phyloP scores from a whole-genome alignment of 768 basidiomycete species.

The Tulasnella calospora region DNA sequence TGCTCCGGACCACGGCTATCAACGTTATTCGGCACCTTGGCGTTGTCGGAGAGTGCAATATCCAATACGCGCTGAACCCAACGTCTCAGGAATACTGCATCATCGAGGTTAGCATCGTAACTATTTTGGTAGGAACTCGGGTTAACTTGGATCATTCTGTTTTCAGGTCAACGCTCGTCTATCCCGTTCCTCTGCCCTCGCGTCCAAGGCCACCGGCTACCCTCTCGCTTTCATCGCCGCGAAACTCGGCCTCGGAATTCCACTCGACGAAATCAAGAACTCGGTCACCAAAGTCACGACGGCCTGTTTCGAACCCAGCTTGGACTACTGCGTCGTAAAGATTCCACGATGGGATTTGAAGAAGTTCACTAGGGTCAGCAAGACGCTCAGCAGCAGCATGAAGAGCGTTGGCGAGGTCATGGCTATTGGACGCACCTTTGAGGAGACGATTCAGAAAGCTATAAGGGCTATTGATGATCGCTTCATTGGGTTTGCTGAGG shows the following conservation, averaged over 20 bases:
- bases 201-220: constrained; percentile 97
- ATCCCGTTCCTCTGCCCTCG: constrained; percentile 93
- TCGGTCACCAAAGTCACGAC: constrained; percentile 93
- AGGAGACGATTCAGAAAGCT: constrained; percentile 98
- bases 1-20: constrained; percentile 96
- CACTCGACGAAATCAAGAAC: constrained; percentile 96
- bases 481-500: constrained; percentile 89
- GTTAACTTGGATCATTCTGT: constrained; percentile 2
- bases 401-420: constrained; percentile 99
- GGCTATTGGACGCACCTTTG: constrained; percentile 97
- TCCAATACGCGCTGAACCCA: constrained; percentile 97
- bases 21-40: constrained; percentile 98
- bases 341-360: constrained; percentile 99
- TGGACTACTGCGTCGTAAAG: constrained; percentile 98
- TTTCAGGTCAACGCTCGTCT: constrained; percentile 87
- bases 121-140: background rate
- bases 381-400: constrained; percentile 90
- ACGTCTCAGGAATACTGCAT: constrained; percentile 95
- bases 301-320: constrained; percentile 95
- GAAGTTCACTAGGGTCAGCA: constrained; percentile 93
- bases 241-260: constrained; percentile 94
- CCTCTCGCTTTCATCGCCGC: constrained; percentile 98
- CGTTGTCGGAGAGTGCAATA: constrained; percentile 97
- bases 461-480: constrained; percentile 94
- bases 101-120: constrained; percentile 62